Evolutionary conservation across 306 rosid genomes (phyloP).

Genomic region (Prunus mume): DNA sequence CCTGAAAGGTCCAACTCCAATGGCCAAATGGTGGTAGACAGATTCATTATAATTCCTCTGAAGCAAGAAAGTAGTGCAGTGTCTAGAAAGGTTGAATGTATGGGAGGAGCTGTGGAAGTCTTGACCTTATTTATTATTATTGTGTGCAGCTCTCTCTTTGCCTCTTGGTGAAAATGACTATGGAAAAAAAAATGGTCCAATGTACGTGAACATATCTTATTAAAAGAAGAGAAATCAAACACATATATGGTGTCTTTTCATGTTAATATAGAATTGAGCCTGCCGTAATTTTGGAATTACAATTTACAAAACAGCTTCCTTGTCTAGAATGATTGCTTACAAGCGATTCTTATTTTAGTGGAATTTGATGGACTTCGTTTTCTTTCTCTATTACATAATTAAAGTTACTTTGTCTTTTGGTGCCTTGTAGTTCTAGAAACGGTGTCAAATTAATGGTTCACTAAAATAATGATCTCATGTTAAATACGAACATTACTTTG

Average conservation of each 20-base stretch:
- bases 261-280: not conserved
- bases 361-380: too few species aligned
- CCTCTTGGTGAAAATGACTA: not conserved
- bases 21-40: slow-evolving; percentile 34
- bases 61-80: slow-evolving; percentile 35
- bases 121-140: not conserved
- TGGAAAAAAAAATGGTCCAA: not conserved
- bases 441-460: too few species aligned
- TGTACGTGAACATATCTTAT: not conserved
- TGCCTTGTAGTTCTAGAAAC: too few species aligned
- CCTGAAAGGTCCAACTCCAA: slow-evolving; percentile 19
- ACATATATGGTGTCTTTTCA: not conserved
- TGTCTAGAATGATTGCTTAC: too few species aligned
- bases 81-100: not conserved
- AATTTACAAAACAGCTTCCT: too few species aligned
- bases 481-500: too few species aligned
- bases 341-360: too few species aligned
- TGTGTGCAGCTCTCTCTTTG: not conserved
- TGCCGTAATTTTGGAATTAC: too few species aligned
- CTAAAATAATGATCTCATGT: too few species aligned
- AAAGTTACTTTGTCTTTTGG: too few species aligned
- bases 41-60: slow-evolving; percentile 25
- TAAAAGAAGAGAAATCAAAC: not conserved
- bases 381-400: too few species aligned
- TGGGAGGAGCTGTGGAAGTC: not conserved